Evolutionary conservation across 2,329 filamentous ascomycete genomes (phyloP).

Genomic region (Chaetomiaceae sp.): DNA sequence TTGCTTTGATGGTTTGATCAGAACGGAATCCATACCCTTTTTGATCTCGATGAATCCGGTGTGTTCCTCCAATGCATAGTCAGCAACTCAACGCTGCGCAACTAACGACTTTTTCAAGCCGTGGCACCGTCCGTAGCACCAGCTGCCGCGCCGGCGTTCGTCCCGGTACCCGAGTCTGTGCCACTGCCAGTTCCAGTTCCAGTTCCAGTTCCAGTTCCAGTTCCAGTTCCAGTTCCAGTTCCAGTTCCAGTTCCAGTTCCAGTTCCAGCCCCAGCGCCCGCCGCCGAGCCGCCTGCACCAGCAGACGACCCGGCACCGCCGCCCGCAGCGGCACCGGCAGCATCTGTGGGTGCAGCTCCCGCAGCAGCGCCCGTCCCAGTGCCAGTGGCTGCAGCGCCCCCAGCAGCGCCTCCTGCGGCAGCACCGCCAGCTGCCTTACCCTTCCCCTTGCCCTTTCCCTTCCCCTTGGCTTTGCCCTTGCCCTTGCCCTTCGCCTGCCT

Average conservation of each 20-base stretch:
- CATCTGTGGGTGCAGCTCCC: background rate
- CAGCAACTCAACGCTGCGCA: too few relatives aligned
- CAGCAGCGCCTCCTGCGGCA: background rate
- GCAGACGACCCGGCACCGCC: background rate
- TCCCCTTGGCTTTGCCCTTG: background rate
- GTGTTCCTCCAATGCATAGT: too few relatives aligned
- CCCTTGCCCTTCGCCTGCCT: constrained; percentile 1
- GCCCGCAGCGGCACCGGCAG: background rate
- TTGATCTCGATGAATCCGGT: too few relatives aligned
- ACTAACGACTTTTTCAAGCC: too few relatives aligned
- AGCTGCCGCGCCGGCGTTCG: background rate
- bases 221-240: background rate
- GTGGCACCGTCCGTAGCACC: background rate
- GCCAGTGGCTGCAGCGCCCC: background rate
- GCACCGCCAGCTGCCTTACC: background rate
- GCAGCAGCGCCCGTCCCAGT: background rate
- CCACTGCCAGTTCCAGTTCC: background rate
- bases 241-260: background rate
- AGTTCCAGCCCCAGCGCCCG: background rate
- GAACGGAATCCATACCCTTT: too few relatives aligned
- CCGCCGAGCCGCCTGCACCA: background rate
- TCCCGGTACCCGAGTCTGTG: too few relatives aligned
- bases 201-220: background rate
- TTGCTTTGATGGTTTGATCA: too few relatives aligned
- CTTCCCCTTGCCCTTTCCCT: constrained; percentile 7